Conservation (phyloP, 2,329 filamentous ascomycete genomes). For the Magnaporthales sp. region DNA sequence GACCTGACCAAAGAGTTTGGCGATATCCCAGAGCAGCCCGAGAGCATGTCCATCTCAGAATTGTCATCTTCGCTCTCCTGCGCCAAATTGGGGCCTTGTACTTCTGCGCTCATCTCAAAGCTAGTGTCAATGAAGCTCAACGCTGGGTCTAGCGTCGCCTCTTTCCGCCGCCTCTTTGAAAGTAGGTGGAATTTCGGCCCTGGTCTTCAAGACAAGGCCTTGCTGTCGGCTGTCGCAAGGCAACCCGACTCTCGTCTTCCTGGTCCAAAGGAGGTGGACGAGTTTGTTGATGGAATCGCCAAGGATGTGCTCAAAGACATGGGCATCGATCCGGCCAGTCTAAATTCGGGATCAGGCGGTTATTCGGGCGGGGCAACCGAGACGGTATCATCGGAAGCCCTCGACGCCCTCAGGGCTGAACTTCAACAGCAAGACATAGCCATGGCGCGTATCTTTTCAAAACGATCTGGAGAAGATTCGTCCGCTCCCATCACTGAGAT, state of each 20-base stretch:
- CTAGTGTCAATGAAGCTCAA: neutral
- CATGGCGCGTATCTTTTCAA: neutral
- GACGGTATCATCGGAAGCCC: no score
- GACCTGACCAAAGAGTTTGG: slow-evolving; percentile 31
- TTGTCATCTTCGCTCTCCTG: slow-evolving; percentile 11
- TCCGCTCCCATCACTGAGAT: no score
- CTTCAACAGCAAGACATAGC: neutral
- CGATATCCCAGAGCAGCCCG: slow-evolving; percentile 26
- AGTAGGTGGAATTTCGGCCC: neutral
- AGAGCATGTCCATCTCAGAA: slow-evolving; percentile 25
- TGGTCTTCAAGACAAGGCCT: neutral
- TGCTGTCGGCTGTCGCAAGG: neutral
- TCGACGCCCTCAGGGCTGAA: neutral
- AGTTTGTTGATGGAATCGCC: no score
- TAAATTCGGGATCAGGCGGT: no score
- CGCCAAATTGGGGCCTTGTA: neutral
- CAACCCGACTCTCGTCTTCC: neutral
- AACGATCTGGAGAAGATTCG: neutral
- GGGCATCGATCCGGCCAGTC: no score
- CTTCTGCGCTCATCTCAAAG: neutral
- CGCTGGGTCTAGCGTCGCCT: neutral
- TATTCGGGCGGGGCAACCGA: no score
- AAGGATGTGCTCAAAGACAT: no score
- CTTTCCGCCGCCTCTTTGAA: neutral
- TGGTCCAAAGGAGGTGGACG: neutral